Evolutionary conservation across 2,329 filamentous ascomycete species (phyloP), one percentile per base, ranked within the genome.

Genomic region (Penicillium sp.): DNA sequence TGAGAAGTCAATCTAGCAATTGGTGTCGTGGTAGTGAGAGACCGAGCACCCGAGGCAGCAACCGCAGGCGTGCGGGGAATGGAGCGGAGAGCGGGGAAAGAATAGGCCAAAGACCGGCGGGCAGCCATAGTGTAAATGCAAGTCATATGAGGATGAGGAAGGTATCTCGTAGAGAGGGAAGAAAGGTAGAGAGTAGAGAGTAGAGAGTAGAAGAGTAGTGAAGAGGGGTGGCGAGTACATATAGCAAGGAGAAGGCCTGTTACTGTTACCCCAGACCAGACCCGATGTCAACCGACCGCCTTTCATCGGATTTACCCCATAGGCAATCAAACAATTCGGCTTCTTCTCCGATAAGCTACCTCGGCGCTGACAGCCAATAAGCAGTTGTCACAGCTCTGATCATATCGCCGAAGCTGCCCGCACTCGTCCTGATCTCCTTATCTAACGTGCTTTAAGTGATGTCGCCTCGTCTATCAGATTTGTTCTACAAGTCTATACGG

Each of bases 11-110:
- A 28, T 20, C 54, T 47, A 9, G 63, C 55, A 10, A 53, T 50
- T 38, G 63, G 57, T 6, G 63, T 56, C 23, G 60, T 38, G 29
- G 55, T 56, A 23, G 56, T 56, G 27, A 67, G 57, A 49, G 61
- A 58, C 33, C 66, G 59, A 33, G 62, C 56, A 32, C 58, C 52
- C 23, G 58, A 55, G 46, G 55, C 55, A 44, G 58, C 58, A 41
- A 65, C 47, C 15, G 33, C 33, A 28, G 61, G 51, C 50, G 62
- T 69, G 66, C 66, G 67, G 68, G 68, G 68, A 64, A 62, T 56
- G 49, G 61, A 63, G 59, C 64, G 66, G 59, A 72, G 67, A 61
- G 69, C 59, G 64, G 70, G 68, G 62, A 72, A 59, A 48, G 67
- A 66, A 44, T 64, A 62, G 52, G 63, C 56, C 53, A 70, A 49